A percentile compares a stretch with the other conserved stretches of the same genome.
Conservation (phyloP, 352 stramenopile species). For the Pythium phragmitis region DNA sequence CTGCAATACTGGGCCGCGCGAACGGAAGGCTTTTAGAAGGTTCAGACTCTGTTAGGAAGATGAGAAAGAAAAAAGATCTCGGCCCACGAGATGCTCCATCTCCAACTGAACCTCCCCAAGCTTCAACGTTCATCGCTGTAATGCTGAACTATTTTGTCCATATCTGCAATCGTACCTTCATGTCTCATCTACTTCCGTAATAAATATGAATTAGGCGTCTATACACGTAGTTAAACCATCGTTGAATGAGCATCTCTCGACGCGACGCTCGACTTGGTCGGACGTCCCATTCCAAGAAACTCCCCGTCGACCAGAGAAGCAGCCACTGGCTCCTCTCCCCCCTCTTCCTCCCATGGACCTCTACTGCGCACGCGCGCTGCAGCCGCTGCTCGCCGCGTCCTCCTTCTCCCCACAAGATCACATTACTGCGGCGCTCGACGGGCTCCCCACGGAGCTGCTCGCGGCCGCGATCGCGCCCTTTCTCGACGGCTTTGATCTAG, state of each 20-base stretch:
- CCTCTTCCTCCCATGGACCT: slow-evolving; percentile 7
- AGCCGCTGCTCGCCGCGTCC: slow-evolving; percentile 6
- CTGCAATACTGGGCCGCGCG: no score
- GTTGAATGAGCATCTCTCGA: not conserved
- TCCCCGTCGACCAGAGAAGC: slow-evolving; percentile 16
- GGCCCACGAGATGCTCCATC: no score
- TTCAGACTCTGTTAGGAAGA: no score
- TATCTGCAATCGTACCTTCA: not conserved
- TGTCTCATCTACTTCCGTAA: not conserved
- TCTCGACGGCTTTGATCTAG: slow-evolving; percentile 32
- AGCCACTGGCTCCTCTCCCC: not conserved
- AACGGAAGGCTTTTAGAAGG: no score
- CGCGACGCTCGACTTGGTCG: not conserved
- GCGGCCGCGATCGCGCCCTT: slow-evolving; percentile 20
- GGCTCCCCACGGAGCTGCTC: slow-evolving; percentile 26
- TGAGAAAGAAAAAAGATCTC: no score
- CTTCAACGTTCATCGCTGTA: not conserved
- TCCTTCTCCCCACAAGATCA: not conserved
- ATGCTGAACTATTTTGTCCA: not conserved
- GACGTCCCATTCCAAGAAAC: not conserved
- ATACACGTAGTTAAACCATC: not conserved
- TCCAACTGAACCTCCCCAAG: not conserved
- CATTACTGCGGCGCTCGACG: slow-evolving; percentile 5
- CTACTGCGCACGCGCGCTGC: slow-evolving; percentile 18
- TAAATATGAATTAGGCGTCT: not conserved